These are phyloP conservation scores for Phellinidium pouzarii DNA, from an alignment of 1,284 basidiomycete species.

Conservation along the genomic window DNA sequence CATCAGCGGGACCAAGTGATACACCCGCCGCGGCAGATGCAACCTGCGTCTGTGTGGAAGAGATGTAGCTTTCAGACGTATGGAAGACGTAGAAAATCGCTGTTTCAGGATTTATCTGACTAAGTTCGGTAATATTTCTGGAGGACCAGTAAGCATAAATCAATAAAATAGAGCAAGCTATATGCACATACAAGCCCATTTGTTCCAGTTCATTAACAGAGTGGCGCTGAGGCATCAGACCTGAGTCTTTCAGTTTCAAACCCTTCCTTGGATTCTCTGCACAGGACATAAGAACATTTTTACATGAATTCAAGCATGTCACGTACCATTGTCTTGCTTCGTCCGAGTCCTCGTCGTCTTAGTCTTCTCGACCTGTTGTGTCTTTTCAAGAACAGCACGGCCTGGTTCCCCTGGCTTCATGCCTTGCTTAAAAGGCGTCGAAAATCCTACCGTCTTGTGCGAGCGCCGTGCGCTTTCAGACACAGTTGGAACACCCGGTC, in stretches of 20 bases:
- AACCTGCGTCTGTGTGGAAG: conserved; percentile 20
- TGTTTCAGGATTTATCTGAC: conserved; percentile 48
- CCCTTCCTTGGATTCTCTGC: background rate
- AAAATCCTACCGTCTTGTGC: conserved; percentile 40
- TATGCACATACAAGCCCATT: conserved; percentile 55
- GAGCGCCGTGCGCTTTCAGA: conserved; percentile 24
- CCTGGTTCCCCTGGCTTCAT: conserved; percentile 50
- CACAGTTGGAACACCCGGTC: conserved; percentile 32
- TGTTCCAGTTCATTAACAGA: conserved; percentile 41
- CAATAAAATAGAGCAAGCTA: conserved; percentile 17
- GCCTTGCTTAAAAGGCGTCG: conserved; percentile 65
- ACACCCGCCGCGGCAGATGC: conserved; percentile 21
- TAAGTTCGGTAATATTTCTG: conserved; percentile 52
- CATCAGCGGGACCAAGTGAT: conserved; percentile 46
- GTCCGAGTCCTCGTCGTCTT: background rate
- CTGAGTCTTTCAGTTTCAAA: conserved; percentile 40
- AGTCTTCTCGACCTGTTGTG: conserved; percentile 10
- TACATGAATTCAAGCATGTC: background rate
- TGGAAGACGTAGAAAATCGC: conserved; percentile 65
- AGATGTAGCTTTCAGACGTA: conserved; percentile 24
- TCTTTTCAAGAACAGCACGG: conserved; percentile 28
- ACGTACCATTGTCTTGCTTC: background rate
- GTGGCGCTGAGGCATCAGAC: conserved; percentile 54
- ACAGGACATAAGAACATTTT: background rate
- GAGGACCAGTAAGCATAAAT: background rate